Conservation (phyloP, 1,284 basidiomycete species). For the Clitocybe nebularis region DNA sequence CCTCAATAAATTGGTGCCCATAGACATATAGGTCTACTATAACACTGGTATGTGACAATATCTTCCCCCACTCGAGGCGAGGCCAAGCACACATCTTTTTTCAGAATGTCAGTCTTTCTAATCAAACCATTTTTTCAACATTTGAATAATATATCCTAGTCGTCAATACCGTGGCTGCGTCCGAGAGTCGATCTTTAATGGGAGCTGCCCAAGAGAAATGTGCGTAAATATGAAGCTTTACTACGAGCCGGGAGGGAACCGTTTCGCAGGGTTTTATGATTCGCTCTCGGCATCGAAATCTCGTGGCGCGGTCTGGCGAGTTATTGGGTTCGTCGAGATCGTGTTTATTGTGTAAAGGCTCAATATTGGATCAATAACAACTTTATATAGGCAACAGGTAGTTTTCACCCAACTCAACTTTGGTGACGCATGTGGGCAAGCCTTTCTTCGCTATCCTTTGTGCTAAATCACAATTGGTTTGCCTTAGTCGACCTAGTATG, state of each 20-base stretch:
- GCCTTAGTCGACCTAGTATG: constrained; percentile 26
- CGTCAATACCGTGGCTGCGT: constrained; percentile 40
- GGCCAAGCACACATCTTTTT: constrained; percentile 19
- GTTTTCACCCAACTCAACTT: constrained; percentile 49
- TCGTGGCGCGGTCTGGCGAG: constrained; percentile 54
- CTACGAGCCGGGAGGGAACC: not conserved
- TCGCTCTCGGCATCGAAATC: constrained; percentile 44
- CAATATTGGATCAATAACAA: not conserved
- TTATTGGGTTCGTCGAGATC: constrained; percentile 47
- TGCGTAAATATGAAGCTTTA: constrained; percentile 18
- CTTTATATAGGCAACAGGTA: constrained; percentile 57
- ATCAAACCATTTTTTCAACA: no score
- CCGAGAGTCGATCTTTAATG: constrained; percentile 52
- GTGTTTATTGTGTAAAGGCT: constrained; percentile 1
- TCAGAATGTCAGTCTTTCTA: not conserved
- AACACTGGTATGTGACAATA: constrained; percentile 44
- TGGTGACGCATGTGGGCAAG: constrained; percentile 35
- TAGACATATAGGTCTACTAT: constrained; percentile 58
- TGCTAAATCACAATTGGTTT: no score
- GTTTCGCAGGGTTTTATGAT: constrained; percentile 45
- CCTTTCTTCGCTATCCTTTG: no score
- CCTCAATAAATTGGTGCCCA: not conserved
- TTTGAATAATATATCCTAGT: not conserved
- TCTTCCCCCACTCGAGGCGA: no score
- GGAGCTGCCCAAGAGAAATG: constrained; percentile 57